Evolutionary conservation across 345 rosid genomes (phyloP), one percentile per base, ranked within the genome.

Genomic region (Turnera subulata): DNA sequence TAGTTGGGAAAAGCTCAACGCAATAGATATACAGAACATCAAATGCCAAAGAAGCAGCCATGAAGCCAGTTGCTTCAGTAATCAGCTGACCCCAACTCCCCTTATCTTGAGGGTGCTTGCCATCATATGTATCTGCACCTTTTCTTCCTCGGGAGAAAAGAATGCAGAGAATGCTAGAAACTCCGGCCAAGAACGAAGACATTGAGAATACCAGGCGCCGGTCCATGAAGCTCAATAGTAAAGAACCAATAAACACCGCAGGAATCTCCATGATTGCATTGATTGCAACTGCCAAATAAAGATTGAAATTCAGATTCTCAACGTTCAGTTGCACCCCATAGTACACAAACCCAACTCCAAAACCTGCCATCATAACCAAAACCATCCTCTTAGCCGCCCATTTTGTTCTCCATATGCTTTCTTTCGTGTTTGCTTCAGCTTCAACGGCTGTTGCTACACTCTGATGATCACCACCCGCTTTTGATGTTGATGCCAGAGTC

Each of bases 221-320:
- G 59, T 76, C 78, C 46, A 72, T 68, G 62, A 77, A 67, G 3
- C 86, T 65, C 9, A 84, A 58, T 2, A 86, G 73, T 25, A 79
- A 26, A 17, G 72, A 56, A 15, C 88, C 88, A 0, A 84, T 60
- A 53, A 84, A 51, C 55, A 84, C 84, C 0, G 89, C 91, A 0
- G 95, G 95, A 56, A 89, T 82, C 72, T 89, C 97, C 95, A 81
- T 79, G 1, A 72, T 6, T 18, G 88, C 95, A 38, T 86, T 89
- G 50, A 86, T 60, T 13, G 76, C 82, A 37, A 79, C 95, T 0
- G 86, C 74, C 58, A 76, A 40, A 44, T 84, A 84, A 50, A 81
- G 84, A 46, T 84, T 75, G 63, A 81, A 84, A 33, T 76, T 74
- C 32, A 89, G 88, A 55, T 89, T 89, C 63, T 79, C 88, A 0